Conservation (phyloP, 768 basidiomycete genomes). For the Jaapia argillacea region DNA sequence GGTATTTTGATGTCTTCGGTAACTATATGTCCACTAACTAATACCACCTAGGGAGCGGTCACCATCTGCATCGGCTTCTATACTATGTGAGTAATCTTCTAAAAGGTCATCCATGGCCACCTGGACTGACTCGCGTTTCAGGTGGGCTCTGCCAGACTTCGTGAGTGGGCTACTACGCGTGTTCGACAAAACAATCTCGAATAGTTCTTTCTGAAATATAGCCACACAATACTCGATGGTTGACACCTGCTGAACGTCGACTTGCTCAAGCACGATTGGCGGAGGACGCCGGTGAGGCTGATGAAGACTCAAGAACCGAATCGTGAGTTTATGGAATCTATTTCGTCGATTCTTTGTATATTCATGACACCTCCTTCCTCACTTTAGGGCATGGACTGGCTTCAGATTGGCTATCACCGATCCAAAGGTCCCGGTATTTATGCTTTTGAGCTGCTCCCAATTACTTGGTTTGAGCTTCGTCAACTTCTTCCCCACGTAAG, state of each 20-base stretch:
- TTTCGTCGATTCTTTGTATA: neutral
- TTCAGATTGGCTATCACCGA: constrained; percentile 10
- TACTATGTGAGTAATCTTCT: constrained; percentile 6
- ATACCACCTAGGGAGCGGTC: constrained; percentile 17
- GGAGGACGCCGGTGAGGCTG: constrained; percentile 11
- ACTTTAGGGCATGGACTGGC: constrained; percentile 4
- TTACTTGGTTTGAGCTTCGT: constrained; percentile 10
- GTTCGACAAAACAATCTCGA: too few species aligned
- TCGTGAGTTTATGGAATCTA: constrained; percentile 11
- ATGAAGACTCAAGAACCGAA: constrained; percentile 8
- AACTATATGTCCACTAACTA: too few species aligned
- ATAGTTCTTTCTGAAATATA: too few species aligned
- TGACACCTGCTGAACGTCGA: constrained; percentile 5
- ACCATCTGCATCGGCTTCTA: constrained; percentile 18
- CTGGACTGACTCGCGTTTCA: constrained; percentile 5
- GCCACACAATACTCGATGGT: constrained; percentile 13
- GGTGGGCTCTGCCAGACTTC: constrained; percentile 5
- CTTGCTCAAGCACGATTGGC: constrained; percentile 11
- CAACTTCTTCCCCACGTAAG: constrained; percentile 13
- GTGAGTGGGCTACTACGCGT: neutral
- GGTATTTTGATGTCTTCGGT: neutral
- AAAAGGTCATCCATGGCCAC: too few species aligned
- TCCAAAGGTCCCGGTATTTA: constrained; percentile 10
- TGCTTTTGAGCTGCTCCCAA: constrained; percentile 10
- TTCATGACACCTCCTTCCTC: neutral